Percentiles rank a stretch among this genome's conserved stretches.
phyloP scores from a whole-genome alignment of 2,329 filamentous ascomycete species.

The Claviceps maximensis region DNA sequence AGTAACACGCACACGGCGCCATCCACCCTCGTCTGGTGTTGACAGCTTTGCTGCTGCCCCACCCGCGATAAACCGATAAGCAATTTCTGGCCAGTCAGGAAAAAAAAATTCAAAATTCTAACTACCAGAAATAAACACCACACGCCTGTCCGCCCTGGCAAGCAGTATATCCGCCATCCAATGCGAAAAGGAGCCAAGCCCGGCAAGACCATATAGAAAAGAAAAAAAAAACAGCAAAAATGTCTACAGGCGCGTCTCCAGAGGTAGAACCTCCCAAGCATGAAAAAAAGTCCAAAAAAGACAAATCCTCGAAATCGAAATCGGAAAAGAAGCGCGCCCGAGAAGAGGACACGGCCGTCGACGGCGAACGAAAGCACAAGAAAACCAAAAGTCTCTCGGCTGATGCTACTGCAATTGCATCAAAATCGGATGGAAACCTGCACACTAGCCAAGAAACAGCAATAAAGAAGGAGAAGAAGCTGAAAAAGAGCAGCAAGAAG shows the following conservation, averaged over 20 bases:
- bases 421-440: conserved; percentile 9
- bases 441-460: conserved; percentile 18
- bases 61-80: neutral
- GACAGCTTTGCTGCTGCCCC: neutral
- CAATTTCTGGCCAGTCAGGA: neutral
- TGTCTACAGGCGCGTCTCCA: conserved; percentile 18
- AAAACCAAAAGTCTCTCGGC: conserved; percentile 33
- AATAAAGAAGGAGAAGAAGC: conserved; percentile 23
- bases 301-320: conserved; percentile 18
- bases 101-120: neutral
- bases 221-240: conserved; percentile 5
- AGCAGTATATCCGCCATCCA: neutral
- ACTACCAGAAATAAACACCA: neutral
- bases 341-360: conserved; percentile 26
- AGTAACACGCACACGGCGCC: too few species aligned
- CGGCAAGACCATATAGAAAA: conserved; percentile 5
- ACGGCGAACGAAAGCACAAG: conserved; percentile 34
- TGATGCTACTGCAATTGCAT: conserved; percentile 7
- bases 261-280: conserved; percentile 18
- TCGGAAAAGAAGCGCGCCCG: conserved; percentile 31
- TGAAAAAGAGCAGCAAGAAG: conserved; percentile 18
- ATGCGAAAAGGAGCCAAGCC: conserved; percentile 1
- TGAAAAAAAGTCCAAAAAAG: conserved; percentile 28
- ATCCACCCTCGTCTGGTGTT: too few species aligned
- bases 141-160: too few species aligned